Base-by-base conservation (phyloP, 345 rosid species). In the Lepidium sativum region DNA sequence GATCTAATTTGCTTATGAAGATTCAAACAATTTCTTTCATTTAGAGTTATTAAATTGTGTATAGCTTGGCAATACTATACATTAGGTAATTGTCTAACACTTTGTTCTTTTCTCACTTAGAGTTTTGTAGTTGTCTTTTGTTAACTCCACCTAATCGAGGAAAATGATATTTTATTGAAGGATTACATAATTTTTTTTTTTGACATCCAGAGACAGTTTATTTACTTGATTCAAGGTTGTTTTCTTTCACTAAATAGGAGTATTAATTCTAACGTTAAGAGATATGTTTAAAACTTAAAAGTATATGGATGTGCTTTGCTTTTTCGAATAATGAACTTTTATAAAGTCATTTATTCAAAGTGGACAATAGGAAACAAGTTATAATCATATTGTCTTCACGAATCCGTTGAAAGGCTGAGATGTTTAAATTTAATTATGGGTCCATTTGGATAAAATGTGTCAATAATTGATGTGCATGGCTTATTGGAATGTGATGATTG, bases 41-140 rank as follows among this genome's bases (percentile, higher is more conserved):
- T 25, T 35, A 57, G 13, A 18, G 34, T 9, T 21, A 49, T 18
- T 25, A 8, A n/a, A 13, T 29, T 39, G 42, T 33, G n/a, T 32
- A 40, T 23, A 29, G 20, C 5, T 35, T 68, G 57, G 20, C 51
- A 68, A 50, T 15, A 60, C 47, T 29, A 16, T 9, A 15, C 29
- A 68, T 25, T 34, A 27, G 7, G 31, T 42, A 11, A 21, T 7
- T 49, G 54, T 40, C 50, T 17, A 29, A 54, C 17, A 13, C 33
- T 61, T 25, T 61, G 74, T 34, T 53, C 50, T 10, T 9, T 69
- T 49, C 62, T 61, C 40, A 42, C 39, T 61, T 61, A 38, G 50
- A 53, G 56, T 62, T 62, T 70, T 70, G 51, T 70, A 62, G 54
- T 62, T 62, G 69, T 70, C 63, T 45, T 52, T 50, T 68, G 6